Base-by-base conservation (phyloP, 441 rosid species). In the Gossypium laxum region DNA sequence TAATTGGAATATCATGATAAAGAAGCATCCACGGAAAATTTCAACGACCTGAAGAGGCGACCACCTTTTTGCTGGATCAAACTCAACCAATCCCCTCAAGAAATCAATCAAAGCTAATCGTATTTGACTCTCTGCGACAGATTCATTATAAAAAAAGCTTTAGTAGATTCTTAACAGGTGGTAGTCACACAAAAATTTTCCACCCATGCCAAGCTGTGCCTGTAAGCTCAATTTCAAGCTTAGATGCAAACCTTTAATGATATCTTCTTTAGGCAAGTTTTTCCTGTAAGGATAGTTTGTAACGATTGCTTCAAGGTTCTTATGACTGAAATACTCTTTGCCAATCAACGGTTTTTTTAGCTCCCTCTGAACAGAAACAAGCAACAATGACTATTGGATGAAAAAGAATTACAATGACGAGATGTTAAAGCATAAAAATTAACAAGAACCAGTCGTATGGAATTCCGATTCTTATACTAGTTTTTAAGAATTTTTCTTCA, bases 31-130 rank as follows among this genome's bases (percentile, higher is more conserved):
- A 73, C 30, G 18, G 72, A 51, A 67, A 79, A 75, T 38, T 69
- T 54, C 68, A 74, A 74, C 76, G 80, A 90, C 98, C 98, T 96
- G 99, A 79, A 85, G 87, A 75, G 98, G 99, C 30, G 99, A 92
- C 99, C 99, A 96, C 74, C 99, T 89, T 85, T 93, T 93, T 55
- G 85, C 93, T 66, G 99, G 99, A 85, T 96, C 99, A 73, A 96
- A 92, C 87, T 93, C 98, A 73, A 96, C 91, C 74, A 96, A 93
- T 79, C 99, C 99, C 81, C 90, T 87, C 79, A 96, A 85, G 83
- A 96, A 96, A 89, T 96, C 99, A 81, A 96, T 76, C 82, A 96
- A 82, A 76, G 99, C 96, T 71, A 91, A 72, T 55, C 99, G 92
- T 78, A 82, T 81, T 82, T 88, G 93, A 79, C 87, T 83, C 81